Percentiles rank a stretch among this genome's conserved stretches.
These are phyloP conservation scores for Hanseniaspora thailandica DNA, from an alignment of 805 yeast species.

Conservation along the genomic window DNA sequence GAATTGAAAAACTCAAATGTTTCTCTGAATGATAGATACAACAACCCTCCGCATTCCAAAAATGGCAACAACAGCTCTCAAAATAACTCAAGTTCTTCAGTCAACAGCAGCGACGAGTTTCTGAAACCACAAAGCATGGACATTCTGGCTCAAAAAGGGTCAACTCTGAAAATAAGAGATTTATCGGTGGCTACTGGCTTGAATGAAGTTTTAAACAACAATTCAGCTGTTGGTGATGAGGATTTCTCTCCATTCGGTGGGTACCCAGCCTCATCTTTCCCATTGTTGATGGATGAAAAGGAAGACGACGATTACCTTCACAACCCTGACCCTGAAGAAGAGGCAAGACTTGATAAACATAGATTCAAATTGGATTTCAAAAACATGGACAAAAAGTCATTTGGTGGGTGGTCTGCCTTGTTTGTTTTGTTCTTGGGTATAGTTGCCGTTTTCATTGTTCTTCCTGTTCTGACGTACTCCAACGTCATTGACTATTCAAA, in stretches of 20 bases:
- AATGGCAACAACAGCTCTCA: conserved; percentile 23
- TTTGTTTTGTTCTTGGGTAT: conserved; percentile 48
- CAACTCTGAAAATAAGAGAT: conserved; percentile 1
- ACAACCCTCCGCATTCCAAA: conserved; percentile 16
- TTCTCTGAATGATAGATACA: conserved; percentile 15
- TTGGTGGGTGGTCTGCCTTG: conserved; percentile 52
- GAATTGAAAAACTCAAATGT: conserved; percentile 16
- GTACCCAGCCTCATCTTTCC: conserved; percentile 86
- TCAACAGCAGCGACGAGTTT: conserved; percentile 32
- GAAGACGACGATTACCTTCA: conserved; percentile 92
- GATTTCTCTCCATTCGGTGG: conserved; percentile 93
- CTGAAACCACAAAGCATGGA: conserved; percentile 17
- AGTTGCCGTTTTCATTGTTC: conserved; percentile 55
- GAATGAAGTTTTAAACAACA: not conserved
- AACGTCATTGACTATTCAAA: conserved; percentile 39
- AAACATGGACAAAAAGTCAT: conserved; percentile 50
- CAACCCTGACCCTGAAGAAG: conserved; percentile 91
- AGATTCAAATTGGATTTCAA: conserved; percentile 54
- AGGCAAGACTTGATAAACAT: conserved; percentile 70
- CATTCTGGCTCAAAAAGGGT: not conserved
- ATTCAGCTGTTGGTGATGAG: conserved; percentile 31
- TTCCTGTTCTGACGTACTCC: conserved; percentile 76
- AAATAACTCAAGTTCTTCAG: conserved; percentile 22
- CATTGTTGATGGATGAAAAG: conserved; percentile 79
- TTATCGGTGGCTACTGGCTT: not conserved